Percentiles rank a stretch among this genome's conserved stretches.
Evolutionary conservation across 768 basidiomycete genomes (phyloP).

Genomic region (Wakefieldia striispora): DNA sequence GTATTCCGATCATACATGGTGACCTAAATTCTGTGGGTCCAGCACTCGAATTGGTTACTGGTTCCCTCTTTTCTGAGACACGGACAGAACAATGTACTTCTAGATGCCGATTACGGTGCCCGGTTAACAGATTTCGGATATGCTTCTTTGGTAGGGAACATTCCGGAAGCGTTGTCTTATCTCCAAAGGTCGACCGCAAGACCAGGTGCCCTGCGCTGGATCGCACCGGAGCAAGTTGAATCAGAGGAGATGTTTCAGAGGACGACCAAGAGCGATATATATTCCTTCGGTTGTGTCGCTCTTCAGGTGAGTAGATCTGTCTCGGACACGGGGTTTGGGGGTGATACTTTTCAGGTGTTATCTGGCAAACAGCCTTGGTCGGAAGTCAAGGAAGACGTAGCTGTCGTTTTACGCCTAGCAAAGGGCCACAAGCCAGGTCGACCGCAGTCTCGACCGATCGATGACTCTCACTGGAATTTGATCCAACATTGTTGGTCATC

Average conservation of each 20-base stretch:
- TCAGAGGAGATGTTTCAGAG: constrained; percentile 8
- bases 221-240: constrained; percentile 35
- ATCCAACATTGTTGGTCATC: constrained; percentile 7
- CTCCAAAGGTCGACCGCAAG: constrained; percentile 30
- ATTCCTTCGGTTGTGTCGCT: constrained; percentile 28
- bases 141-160: constrained; percentile 4
- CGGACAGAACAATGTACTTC: constrained; percentile 13
- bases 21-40: neutral
- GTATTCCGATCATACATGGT: too few species aligned
- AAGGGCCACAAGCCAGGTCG: constrained; percentile 3
- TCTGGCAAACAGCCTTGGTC: constrained; percentile 7
- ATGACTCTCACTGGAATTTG: constrained; percentile 4
- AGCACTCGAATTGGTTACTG: neutral
- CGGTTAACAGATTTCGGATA: constrained; percentile 43
- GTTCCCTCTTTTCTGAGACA: neutral
- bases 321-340: constrained; percentile 31
- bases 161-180: neutral
- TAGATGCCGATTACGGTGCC: constrained; percentile 26
- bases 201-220: constrained; percentile 39
- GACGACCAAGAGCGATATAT: constrained; percentile 13
- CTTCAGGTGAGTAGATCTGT: constrained; percentile 29
- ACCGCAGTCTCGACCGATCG: neutral
- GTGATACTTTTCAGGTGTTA: constrained; percentile 1
- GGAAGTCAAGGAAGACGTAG: neutral
- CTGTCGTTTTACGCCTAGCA: constrained; percentile 4